phyloP scores from a whole-genome alignment of 1,139 yeast species.

The Geotrichum histeridarum region DNA sequence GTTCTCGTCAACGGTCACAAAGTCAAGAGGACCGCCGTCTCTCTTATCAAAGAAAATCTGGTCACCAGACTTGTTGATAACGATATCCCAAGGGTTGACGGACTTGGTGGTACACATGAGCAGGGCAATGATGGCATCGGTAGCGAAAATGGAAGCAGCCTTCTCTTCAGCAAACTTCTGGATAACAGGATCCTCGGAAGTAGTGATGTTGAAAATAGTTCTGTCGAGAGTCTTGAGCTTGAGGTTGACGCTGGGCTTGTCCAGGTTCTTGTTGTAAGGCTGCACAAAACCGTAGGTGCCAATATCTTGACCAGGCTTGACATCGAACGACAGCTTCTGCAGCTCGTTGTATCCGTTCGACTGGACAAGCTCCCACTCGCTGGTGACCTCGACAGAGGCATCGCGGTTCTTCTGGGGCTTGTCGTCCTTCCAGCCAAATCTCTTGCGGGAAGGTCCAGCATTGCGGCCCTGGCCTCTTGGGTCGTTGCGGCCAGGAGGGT shows the following conservation, averaged over 20 bases:
- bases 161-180: slow-evolving; percentile 42
- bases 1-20: slow-evolving; percentile 57
- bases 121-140: slow-evolving; percentile 54
- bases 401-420: slow-evolving; percentile 48
- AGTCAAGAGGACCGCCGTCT: slow-evolving; percentile 51
- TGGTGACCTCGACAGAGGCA: slow-evolving; percentile 48
- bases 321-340: slow-evolving; percentile 50
- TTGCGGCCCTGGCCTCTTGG: slow-evolving; percentile 12
- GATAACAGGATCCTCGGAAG: slow-evolving; percentile 57
- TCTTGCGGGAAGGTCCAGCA: slow-evolving; percentile 25
- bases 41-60: slow-evolving; percentile 56
- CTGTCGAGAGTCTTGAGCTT: slow-evolving; percentile 47
- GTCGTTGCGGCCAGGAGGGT: slow-evolving; percentile 13
- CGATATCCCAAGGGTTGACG: slow-evolving; percentile 58
- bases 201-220: slow-evolving; percentile 49
- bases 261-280: slow-evolving; percentile 50
- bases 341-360: slow-evolving; percentile 54
- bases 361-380: slow-evolving; percentile 50
- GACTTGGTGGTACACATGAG: slow-evolving; percentile 62
- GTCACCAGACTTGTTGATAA: slow-evolving; percentile 51
- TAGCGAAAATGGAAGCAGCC: slow-evolving; percentile 48
- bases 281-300: slow-evolving; percentile 47
- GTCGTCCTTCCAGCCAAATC: slow-evolving; percentile 45
- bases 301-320: slow-evolving; percentile 43
- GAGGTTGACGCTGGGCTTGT: slow-evolving; percentile 40